Evolutionary conservation across 371 early-diverging fungal genomes (phyloP).

Genomic region (Thermomucor indicae-seudaticae): DNA sequence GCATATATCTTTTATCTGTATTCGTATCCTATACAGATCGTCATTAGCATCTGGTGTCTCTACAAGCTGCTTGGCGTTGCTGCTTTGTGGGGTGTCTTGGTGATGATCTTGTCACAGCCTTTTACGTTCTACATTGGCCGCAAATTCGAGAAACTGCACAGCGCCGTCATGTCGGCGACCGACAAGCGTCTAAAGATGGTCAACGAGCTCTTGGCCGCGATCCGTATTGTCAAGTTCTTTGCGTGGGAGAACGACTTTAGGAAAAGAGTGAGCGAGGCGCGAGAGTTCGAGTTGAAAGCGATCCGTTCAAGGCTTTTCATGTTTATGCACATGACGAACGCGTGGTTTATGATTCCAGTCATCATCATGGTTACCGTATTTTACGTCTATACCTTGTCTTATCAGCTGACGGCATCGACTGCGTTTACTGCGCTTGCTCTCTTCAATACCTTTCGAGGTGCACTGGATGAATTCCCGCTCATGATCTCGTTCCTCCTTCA

Average conservation of each 20-base stretch:
- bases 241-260: constrained; percentile 76
- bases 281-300: constrained; percentile 46
- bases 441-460: constrained; percentile 57
- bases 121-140: constrained; percentile 49
- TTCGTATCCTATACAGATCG: constrained; percentile 54
- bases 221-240: constrained; percentile 78
- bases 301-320: constrained; percentile 37
- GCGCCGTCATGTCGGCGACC: constrained; percentile 51
- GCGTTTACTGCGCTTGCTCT: constrained; percentile 62
- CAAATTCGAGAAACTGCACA: constrained; percentile 46
- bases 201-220: constrained; percentile 68
- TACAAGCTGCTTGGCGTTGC: constrained; percentile 61
- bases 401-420: constrained; percentile 55
- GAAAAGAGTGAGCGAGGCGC: constrained; percentile 43
- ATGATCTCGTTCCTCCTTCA: constrained; percentile 61
- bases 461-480: constrained; percentile 69
- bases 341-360: constrained; percentile 52
- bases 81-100: constrained; percentile 58
- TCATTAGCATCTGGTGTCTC: constrained; percentile 56
- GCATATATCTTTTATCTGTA: constrained; percentile 57
- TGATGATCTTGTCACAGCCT: constrained; percentile 59
- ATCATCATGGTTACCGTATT: constrained; percentile 54
- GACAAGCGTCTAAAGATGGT: constrained; percentile 65
- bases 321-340: constrained; percentile 39
- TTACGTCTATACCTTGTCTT: constrained; percentile 45